These are phyloP conservation scores for Apiospora hydei DNA, from an alignment of 2,329 filamentous ascomycete genomes.

Conservation along the genomic window DNA sequence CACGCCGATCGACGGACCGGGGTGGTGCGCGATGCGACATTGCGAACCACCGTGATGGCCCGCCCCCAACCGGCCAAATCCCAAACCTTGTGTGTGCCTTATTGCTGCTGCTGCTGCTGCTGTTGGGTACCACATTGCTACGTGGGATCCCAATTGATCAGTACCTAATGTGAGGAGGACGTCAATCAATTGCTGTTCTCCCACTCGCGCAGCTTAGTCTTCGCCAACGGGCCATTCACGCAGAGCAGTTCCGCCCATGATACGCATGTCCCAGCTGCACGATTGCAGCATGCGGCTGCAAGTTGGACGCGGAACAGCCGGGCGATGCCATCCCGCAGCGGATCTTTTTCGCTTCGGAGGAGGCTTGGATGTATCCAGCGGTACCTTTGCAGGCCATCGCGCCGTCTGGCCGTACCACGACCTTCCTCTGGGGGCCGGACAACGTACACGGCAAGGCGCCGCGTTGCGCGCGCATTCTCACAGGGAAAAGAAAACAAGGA, in stretches of 20 bases:
- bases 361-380: constrained; percentile 20
- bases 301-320: constrained; percentile 15
- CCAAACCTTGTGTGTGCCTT: constrained; percentile 11
- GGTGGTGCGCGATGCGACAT: constrained; percentile 18
- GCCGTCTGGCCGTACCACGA: constrained; percentile 5
- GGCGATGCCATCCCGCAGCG: constrained; percentile 18
- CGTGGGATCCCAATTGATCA: background rate
- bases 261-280: constrained; percentile 1
- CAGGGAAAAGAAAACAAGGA: background rate
- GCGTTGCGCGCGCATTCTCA: background rate
- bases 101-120: background rate
- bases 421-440: background rate
- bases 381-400: constrained; percentile 16
- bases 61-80: constrained; percentile 5
- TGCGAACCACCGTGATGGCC: constrained; percentile 13
- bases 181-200: constrained; percentile 11
- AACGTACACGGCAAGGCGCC: background rate
- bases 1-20: constrained; percentile 13
- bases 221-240: constrained; percentile 1
- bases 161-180: background rate
- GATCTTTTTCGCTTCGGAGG: constrained; percentile 16
- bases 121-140: background rate
- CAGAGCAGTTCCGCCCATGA: background rate
- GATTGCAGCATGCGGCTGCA: constrained; percentile 23
- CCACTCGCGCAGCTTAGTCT: background rate